Evolutionary conservation across 139 green algal species (phyloP).

Genomic region (Chlamydomonas eustigma): DNA sequence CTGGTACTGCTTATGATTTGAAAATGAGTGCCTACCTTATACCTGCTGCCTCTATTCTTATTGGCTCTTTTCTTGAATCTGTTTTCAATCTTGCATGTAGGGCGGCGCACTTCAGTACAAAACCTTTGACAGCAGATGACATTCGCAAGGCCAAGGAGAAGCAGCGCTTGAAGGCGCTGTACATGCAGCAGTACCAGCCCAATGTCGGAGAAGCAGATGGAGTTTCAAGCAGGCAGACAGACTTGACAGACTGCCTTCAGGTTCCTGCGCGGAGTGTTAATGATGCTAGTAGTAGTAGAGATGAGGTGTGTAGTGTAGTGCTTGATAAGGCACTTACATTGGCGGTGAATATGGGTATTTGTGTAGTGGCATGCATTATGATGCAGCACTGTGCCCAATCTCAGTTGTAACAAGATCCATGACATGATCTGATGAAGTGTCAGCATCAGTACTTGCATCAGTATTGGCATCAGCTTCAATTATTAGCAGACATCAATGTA

Average conservation of each 20-base stretch:
- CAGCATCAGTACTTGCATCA: no score
- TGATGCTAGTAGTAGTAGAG: not conserved
- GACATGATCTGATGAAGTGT: no score
- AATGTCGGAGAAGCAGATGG: not conserved
- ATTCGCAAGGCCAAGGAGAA: constrained; percentile 14
- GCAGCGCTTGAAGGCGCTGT: not conserved
- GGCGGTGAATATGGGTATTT: no score
- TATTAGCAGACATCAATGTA: no score
- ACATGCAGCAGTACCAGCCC: not conserved
- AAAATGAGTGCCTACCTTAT: not conserved
- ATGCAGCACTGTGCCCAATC: no score
- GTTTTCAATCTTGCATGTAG: not conserved
- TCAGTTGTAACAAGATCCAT: no score
- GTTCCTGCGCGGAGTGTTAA: not conserved
- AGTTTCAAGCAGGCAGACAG: not conserved
- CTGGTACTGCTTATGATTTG: no score
- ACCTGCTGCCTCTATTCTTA: not conserved
- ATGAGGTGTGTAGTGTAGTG: no score
- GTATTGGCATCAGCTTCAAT: no score
- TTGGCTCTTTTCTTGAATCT: no score
- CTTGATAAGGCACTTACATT: no score
- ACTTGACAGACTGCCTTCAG: not conserved
- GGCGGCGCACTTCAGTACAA: constrained; percentile 9
- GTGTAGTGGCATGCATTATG: no score
- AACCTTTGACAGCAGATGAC: constrained; percentile 8